Percentiles rank a stretch among this genome's conserved stretches.
Evolutionary conservation across 352 stramenopile genomes (phyloP).

Genomic region (Discostella stelligera): DNA sequence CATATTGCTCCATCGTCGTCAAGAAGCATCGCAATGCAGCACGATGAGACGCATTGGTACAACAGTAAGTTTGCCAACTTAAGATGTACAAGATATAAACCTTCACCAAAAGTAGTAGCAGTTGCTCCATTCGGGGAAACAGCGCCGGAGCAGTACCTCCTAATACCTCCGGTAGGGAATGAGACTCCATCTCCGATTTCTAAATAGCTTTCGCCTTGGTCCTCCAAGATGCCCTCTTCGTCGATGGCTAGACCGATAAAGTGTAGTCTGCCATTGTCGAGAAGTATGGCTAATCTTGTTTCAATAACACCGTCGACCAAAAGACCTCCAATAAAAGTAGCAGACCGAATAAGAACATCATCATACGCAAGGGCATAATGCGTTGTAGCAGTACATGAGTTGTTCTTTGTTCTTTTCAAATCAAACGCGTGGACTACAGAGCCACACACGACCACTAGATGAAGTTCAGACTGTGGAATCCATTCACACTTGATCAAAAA

Average conservation of each 20-base stretch:
- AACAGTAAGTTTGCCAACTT: slow-evolving; percentile 68
- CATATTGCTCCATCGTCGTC: slow-evolving; percentile 61
- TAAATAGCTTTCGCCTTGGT: slow-evolving; percentile 71
- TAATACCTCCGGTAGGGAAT: slow-evolving; percentile 63
- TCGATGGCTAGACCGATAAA: slow-evolving; percentile 67
- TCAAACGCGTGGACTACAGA: slow-evolving; percentile 75
- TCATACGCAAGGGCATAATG: slow-evolving; percentile 62
- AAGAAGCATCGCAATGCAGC: slow-evolving; percentile 67
- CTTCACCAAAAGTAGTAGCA: slow-evolving; percentile 68
- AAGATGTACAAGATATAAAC: slow-evolving; percentile 58
- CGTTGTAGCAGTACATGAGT: slow-evolving; percentile 50
- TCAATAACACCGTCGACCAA: slow-evolving; percentile 40
- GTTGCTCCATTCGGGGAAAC: slow-evolving; percentile 38
- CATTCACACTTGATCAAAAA: slow-evolving; percentile 75
- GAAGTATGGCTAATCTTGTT: slow-evolving; percentile 70
- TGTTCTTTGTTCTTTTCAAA: slow-evolving; percentile 58
- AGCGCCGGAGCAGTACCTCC: slow-evolving; percentile 40
- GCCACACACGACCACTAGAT: slow-evolving; percentile 66
- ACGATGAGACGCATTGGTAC: slow-evolving; percentile 71
- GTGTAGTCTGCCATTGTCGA: slow-evolving; percentile 73
- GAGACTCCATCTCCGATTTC: slow-evolving; percentile 62
- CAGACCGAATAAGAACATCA: slow-evolving; percentile 60
- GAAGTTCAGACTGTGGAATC: slow-evolving; percentile 68
- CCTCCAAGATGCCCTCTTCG: slow-evolving; percentile 60
- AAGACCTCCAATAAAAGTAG: slow-evolving; percentile 41